Evolutionary conservation across 179 eudicot species (phyloP).

Genomic region (Dionaea muscipula): DNA sequence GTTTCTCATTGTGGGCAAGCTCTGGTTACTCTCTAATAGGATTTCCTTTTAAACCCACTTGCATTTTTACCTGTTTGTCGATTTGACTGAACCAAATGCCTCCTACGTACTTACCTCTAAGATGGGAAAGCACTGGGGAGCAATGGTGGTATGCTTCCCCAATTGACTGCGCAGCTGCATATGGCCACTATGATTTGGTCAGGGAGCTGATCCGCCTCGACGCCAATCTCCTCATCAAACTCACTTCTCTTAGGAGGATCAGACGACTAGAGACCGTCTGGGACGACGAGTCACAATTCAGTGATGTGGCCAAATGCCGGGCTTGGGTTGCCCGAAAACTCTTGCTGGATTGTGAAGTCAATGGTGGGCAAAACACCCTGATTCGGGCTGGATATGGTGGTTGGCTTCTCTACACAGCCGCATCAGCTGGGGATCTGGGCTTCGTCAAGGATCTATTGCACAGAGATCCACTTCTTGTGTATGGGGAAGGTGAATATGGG

Average conservation of each 20-base stretch:
- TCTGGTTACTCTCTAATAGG: too few species aligned
- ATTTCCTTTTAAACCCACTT: too few species aligned
- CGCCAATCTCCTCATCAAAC: conserved; percentile 64
- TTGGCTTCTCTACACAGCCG: conserved; percentile 84
- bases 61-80: too few species aligned
- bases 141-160: conserved; percentile 99
- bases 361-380: conserved; percentile 42
- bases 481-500: conserved; percentile 91
- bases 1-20: too few species aligned
- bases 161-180: conserved; percentile 90
- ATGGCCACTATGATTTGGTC: conserved; percentile 78
- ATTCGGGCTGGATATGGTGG: conserved; percentile 75
- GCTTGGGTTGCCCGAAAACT: conserved; percentile 51
- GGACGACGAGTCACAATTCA: conserved; percentile 67
- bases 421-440: conserved; percentile 69
- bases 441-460: conserved; percentile 44
- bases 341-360: conserved; percentile 37
- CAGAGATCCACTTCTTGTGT: conserved; percentile 62
- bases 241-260: conserved; percentile 75
- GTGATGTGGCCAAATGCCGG: conserved; percentile 57
- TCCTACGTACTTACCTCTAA: conserved; percentile 52
- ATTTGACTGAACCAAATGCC: too few species aligned
- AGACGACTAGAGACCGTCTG: conserved; percentile 84
- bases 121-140: conserved; percentile 98
- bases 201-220: conserved; percentile 71